Evolutionary conservation across 495 filamentous ascomycete species (phyloP).

Genomic region (Xylaria castorea): DNA sequence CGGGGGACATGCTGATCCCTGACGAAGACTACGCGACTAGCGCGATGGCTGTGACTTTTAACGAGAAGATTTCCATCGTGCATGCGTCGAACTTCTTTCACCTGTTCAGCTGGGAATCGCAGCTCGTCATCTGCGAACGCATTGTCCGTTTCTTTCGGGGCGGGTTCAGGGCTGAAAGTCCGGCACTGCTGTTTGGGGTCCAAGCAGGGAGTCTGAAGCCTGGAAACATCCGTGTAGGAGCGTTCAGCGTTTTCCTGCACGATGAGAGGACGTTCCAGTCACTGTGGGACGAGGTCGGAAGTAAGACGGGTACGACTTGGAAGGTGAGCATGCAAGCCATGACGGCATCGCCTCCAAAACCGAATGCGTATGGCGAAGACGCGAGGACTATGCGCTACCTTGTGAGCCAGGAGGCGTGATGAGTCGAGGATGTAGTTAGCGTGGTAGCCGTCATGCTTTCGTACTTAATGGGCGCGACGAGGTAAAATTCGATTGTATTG

Average conservation of each 20-base stretch:
- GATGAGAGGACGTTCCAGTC: conserved; percentile 51
- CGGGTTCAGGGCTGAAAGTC: conserved; percentile 40
- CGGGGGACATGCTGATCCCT: conserved; percentile 34
- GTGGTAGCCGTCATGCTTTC: not conserved
- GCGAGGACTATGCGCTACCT: conserved; percentile 20
- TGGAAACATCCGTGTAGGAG: conserved; percentile 32
- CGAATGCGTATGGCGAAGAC: conserved; percentile 11
- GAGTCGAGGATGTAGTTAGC: not conserved
- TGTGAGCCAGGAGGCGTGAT: conserved; percentile 3
- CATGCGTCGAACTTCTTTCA: conserved; percentile 65
- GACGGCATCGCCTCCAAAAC: conserved; percentile 11
- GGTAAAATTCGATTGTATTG: not conserved
- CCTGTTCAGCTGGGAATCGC: conserved; percentile 62
- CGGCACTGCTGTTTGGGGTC: conserved; percentile 55
- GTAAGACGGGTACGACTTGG: conserved; percentile 54
- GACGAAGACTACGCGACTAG: conserved; percentile 23
- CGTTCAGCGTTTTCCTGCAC: conserved; percentile 40
- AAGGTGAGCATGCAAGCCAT: conserved; percentile 21
- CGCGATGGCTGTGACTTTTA: conserved; percentile 33
- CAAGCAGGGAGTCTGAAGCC: conserved; percentile 51
- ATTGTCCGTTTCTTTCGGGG: conserved; percentile 52
- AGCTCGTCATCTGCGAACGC: conserved; percentile 54
- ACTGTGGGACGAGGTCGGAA: conserved; percentile 59
- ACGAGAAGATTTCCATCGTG: conserved; percentile 61
- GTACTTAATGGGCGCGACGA: not conserved